Base-by-base conservation (phyloP, 2,329 filamentous ascomycete species). In the Drechslerella dactyloides region DNA sequence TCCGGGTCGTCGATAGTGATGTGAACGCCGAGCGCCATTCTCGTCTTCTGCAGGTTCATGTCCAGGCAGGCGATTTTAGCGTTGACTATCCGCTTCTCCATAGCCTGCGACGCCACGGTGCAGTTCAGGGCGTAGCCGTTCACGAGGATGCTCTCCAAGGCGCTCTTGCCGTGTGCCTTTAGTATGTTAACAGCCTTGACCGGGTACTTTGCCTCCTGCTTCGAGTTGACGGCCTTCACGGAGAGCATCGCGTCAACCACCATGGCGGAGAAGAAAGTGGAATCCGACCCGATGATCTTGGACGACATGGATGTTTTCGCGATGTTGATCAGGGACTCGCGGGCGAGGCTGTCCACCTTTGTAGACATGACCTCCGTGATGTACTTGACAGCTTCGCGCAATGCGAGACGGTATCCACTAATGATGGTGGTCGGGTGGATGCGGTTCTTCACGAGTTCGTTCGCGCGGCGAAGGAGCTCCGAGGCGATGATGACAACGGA, bases 351-450 rank as follows among this genome's bases (percentile, higher is more conserved):
- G 78, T 97, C 93, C 65, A 97, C 93, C 82, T 96, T 96, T 78
- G 91, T 91, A 84, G 91, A 93, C 80, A 99, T 89, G 80, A 97
- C 96, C 82, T 99, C 94, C 82, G 91, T 93, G 89, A 99, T 96
- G 83, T 97, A 99, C 82, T 96, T 96, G 79, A 99, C 89, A 69
- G 94, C 94, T 84, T 99, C 94, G 78, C 94, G 87, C 76, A 99
- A 85, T 73, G 94, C 94, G 78, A 99, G 86, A 78, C 94, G 87
- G 85, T 99, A 99, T 78, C 94, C 94, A 74, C 92, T 97, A 80
- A 99, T 99, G 82, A 99, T 97, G 73, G 96, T 99, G 24, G 94
- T 99, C 64, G 94, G 96, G 83, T 99, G 94, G 86, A 99, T 99
- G 80, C 93, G 90, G 86, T 97, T 99, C 85, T 94, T 97, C 90